Conservation (phyloP, 2,329 filamentous ascomycete species). For the Fusarium redolens region DNA sequence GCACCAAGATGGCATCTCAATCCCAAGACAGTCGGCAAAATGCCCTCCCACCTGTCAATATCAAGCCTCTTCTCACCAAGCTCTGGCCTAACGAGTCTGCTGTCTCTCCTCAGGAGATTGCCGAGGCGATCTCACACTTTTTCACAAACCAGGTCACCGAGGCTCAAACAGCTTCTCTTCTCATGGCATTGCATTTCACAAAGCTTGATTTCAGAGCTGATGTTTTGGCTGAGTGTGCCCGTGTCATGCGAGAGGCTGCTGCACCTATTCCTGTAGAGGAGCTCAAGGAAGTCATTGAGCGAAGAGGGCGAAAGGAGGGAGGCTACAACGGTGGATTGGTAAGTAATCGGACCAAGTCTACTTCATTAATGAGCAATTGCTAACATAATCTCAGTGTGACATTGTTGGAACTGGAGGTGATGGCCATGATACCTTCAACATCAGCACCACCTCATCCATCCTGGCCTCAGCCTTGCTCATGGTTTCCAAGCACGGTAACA, state of each 20-base stretch:
- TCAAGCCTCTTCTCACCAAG: slow-evolving; percentile 78
- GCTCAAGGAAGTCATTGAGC: slow-evolving; percentile 70
- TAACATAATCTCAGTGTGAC: slow-evolving; percentile 69
- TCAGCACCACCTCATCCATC: slow-evolving; percentile 94
- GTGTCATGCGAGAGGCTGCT: slow-evolving; percentile 84
- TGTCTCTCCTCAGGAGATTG: slow-evolving; percentile 84
- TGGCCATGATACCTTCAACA: slow-evolving; percentile 97
- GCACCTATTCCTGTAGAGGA: slow-evolving; percentile 74
- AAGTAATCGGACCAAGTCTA: slow-evolving; percentile 49
- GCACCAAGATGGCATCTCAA: slow-evolving; percentile 48
- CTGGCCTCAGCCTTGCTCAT: slow-evolving; percentile 86
- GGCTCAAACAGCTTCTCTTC: slow-evolving; percentile 85
- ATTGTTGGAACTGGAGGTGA: slow-evolving; percentile 98
- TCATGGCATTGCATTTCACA: slow-evolving; percentile 94
- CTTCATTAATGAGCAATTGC: background rate
- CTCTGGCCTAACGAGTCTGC: slow-evolving; percentile 70
- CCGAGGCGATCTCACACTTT: slow-evolving; percentile 88
- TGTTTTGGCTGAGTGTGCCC: slow-evolving; percentile 86
- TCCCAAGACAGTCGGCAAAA: slow-evolving; percentile 42
- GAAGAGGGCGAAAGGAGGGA: slow-evolving; percentile 73
- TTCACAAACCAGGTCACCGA: slow-evolving; percentile 92
- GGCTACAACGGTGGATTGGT: slow-evolving; percentile 86
- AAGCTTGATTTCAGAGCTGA: slow-evolving; percentile 84
- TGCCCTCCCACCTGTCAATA: slow-evolving; percentile 59
- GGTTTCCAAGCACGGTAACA: slow-evolving; percentile 95